Base-by-base conservation (phyloP, 495 filamentous ascomycete species). In the Annulohypoxylon stygium region DNA sequence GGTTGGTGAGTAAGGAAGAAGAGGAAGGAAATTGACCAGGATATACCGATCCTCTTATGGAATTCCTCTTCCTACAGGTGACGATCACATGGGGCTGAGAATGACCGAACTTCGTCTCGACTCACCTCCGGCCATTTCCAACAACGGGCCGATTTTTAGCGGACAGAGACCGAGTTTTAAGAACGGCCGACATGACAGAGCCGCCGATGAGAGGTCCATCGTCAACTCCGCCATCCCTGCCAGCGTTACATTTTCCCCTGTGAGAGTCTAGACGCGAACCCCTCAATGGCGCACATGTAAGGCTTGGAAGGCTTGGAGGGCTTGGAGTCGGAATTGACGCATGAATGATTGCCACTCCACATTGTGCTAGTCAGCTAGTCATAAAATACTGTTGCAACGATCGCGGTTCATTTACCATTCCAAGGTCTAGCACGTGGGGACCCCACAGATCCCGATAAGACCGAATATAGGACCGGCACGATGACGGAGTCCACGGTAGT, bases 141-240 rank as follows among this genome's bases (percentile, higher is more conserved):
- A 48, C 61, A 71, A 71, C 61, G 62, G 69, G 55, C 61, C 62
- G 68, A 70, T 34, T 70, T 65, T 65, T 39, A 34, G 33, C 60
- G 45, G n/a, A 54, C 43, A 65, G 41, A 39, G 45, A 26, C 61
- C 68, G 61, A 61, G 45, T 54, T 12, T 53, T 33, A 55, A 71
- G 61, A 66, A 43, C 36, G 45, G 30, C 69, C 61, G 53, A 71
- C 59, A 60, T 16, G 25, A 59, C 45, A 65, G 45, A 71, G 61
- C 55, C 53, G 45, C 68, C 61, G 68, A 61, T 48, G 57, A 9
- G 47, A 55, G 61, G 55, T 47, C 69, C 62, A 62, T 57, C 61
- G 33, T 33, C 25, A 54, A 71, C 69, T 71, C 69, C 69, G 69
- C 54, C 69, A 66, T 33, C 69, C 69, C 26, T 71, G 62, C 25